Evolutionary conservation across 768 basidiomycete species (phyloP).

Genomic region (Pseudohyphozyma bogoriensis): DNA sequence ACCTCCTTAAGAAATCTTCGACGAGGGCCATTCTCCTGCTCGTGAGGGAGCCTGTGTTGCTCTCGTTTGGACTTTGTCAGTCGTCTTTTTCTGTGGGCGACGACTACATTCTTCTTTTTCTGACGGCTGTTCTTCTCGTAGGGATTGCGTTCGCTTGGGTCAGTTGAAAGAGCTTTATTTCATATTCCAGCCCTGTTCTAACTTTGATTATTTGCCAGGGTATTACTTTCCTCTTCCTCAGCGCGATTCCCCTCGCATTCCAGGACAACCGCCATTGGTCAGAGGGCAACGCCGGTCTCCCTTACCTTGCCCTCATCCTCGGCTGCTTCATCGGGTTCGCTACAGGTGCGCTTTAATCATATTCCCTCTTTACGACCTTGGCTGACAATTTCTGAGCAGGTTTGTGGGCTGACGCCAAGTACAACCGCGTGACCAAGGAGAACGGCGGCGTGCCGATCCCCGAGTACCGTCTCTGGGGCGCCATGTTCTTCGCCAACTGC

Average conservation of each 20-base stretch:
- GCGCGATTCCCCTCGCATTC: slow-evolving; percentile 30
- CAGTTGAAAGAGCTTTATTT: too few species aligned
- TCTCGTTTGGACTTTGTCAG: slow-evolving; percentile 22
- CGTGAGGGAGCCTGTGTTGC: slow-evolving; percentile 23
- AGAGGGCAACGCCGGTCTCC: slow-evolving; percentile 25
- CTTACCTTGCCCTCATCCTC: slow-evolving; percentile 27
- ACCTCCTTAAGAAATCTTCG: slow-evolving; percentile 22
- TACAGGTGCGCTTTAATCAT: neutral
- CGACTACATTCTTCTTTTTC: too few species aligned
- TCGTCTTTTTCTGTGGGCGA: too few species aligned
- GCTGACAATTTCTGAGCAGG: slow-evolving; percentile 1
- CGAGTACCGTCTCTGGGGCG: slow-evolving; percentile 29
- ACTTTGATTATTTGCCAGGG: slow-evolving; percentile 19
- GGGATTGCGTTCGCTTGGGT: too few species aligned
- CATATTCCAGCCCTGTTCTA: slow-evolving; percentile 10
- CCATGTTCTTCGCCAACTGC: slow-evolving; percentile 20
- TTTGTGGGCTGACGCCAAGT: slow-evolving; percentile 23
- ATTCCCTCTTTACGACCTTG: too few species aligned
- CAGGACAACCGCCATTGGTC: slow-evolving; percentile 27
- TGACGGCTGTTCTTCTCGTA: too few species aligned
- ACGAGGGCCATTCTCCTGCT: slow-evolving; percentile 27
- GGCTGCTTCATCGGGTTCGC: slow-evolving; percentile 31
- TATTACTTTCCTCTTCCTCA: slow-evolving; percentile 29
- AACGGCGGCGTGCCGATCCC: slow-evolving; percentile 29
- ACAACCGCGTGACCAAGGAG: slow-evolving; percentile 22